Evolutionary conservation across 208 protist species (phyloP).

Genomic region (Phytomonas sp.): DNA sequence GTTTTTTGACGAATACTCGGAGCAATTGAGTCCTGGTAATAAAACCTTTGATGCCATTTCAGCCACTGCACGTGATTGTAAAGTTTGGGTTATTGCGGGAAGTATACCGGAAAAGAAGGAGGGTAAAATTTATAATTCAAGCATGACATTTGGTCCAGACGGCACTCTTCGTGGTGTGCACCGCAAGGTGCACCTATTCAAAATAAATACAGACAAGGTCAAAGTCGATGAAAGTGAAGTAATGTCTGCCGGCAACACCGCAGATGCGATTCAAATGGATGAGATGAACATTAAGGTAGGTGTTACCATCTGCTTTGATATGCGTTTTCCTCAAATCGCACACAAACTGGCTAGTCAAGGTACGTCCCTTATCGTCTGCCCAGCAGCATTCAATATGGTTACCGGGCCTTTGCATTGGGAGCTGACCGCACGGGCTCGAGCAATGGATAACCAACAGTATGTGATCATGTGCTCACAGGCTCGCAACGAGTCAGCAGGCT

Average conservation of each 20-base stretch:
- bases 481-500: conserved; percentile 75
- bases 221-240: conserved; percentile 94
- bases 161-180: conserved; percentile 87
- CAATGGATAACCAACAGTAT: conserved; percentile 94
- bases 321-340: conserved; percentile 94
- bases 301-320: conserved; percentile 98
- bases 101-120: conserved; percentile 91
- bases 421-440: conserved; percentile 83
- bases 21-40: conserved; percentile 56
- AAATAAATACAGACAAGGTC: conserved; percentile 94
- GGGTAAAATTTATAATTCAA: conserved; percentile 93
- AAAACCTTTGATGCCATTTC: conserved; percentile 78
- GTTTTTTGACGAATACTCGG: conserved; percentile 93
- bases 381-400: conserved; percentile 98
- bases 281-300: conserved; percentile 76
- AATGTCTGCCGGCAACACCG: conserved; percentile 83
- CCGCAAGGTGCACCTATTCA: conserved; percentile 95
- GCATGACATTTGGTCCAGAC: conserved; percentile 85
- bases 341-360: conserved; percentile 57
- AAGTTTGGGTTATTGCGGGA: conserved; percentile 85
- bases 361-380: conserved; percentile 92
- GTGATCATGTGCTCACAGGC: conserved; percentile 93
- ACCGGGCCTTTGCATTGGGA: conserved; percentile 98
- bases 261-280: conserved; percentile 29
- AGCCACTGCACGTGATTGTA: conserved; percentile 47